phyloP scores from a whole-genome alignment of 169 alveolate species.

The Prorocentrum cordatum region DNA sequence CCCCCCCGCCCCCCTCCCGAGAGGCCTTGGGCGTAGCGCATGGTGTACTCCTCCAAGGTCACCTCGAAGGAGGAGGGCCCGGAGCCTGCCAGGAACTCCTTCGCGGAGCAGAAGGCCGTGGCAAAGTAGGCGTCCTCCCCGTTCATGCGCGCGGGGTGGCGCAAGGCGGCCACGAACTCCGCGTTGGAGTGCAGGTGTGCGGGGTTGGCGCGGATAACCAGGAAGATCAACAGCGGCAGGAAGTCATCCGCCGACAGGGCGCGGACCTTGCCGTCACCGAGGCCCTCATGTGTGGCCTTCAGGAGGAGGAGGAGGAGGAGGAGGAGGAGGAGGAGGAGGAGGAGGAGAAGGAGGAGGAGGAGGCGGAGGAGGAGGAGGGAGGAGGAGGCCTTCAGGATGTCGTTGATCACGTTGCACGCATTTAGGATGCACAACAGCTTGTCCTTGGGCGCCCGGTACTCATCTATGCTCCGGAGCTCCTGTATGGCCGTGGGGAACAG shows the following conservation, averaged over 20 bases:
- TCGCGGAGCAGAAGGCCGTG: constrained; percentile 81
- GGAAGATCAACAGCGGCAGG: constrained; percentile 79
- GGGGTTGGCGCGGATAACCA: constrained; percentile 80
- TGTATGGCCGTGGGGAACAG: too few relatives aligned
- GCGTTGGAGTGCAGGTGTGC: constrained; percentile 78
- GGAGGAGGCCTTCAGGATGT: constrained; percentile 69
- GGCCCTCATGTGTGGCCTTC: neutral
- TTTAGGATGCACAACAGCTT: constrained; percentile 76
- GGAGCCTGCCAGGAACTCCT: too few relatives aligned
- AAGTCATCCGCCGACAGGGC: constrained; percentile 82
- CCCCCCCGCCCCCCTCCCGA: too few relatives aligned
- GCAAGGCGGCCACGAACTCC: constrained; percentile 77
- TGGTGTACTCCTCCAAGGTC: too few relatives aligned
- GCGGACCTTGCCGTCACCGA: constrained; percentile 1
- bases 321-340: neutral
- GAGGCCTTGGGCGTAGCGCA: too few relatives aligned
- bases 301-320: neutral
- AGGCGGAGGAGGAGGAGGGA: neutral
- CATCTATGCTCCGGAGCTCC: constrained; percentile 70
- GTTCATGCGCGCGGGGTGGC: constrained; percentile 78
- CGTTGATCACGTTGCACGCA: constrained; percentile 75
- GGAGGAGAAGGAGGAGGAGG: neutral
- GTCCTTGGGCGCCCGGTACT: constrained; percentile 76
- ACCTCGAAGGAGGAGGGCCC: too few relatives aligned
- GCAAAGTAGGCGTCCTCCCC: constrained; percentile 82